phyloP scores from a whole-genome alignment of 2,329 filamentous ascomycete genomes.

The Sporothrix luriei region DNA sequence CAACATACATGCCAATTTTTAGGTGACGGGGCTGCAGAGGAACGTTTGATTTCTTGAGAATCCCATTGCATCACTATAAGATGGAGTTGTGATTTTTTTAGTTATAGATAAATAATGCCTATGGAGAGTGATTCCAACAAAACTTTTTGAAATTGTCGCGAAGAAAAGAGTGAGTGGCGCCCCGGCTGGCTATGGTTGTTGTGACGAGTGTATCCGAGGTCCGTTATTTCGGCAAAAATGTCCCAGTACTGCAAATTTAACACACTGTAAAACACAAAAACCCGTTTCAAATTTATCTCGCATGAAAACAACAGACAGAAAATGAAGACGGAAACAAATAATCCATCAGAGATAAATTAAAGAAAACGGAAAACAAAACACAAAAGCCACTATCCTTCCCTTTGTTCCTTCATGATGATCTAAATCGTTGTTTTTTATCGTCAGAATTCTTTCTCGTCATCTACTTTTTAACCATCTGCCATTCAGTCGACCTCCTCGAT shows the following conservation, averaged over 20 bases:
- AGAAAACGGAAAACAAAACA: conserved; percentile 14
- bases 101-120: background rate
- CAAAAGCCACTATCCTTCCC: conserved; percentile 14
- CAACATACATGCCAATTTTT: background rate
- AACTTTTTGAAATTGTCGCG: background rate
- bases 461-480: background rate
- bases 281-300: conserved; percentile 16
- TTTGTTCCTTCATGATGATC: conserved; percentile 25
- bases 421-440: conserved; percentile 25
- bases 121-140: background rate
- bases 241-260: no score
- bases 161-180: no score
- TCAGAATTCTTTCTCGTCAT: background rate
- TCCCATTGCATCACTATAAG: background rate
- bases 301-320: background rate
- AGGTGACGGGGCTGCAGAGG: no score
- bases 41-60: no score
- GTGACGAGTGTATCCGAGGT: no score
- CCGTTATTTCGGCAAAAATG: no score
- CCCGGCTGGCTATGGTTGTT: no score
- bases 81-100: background rate
- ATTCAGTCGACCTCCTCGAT: conserved; percentile 35
- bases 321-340: conserved; percentile 4
- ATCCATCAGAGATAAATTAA: conserved; percentile 8
- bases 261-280: background rate